phyloP scores from a whole-genome alignment of 2,329 filamentous ascomycete genomes.

The Stemphylium beticola region DNA sequence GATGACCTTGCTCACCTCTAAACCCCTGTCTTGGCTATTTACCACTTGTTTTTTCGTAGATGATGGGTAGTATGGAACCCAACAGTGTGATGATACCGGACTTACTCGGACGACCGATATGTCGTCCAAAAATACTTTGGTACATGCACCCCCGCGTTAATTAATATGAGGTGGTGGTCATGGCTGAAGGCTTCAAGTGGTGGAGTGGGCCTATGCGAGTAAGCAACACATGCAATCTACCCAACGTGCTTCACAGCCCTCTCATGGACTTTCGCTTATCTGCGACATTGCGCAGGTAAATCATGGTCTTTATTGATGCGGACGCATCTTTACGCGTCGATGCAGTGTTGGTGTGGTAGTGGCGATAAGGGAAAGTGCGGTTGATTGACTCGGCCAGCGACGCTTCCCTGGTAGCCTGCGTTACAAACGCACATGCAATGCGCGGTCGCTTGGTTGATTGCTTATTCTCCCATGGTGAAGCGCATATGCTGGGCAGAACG shows the following conservation, averaged over 20 bases:
- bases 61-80: background rate
- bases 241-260: background rate
- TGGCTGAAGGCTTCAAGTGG: background rate
- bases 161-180: conserved; percentile 2
- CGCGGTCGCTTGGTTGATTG: conserved; percentile 12
- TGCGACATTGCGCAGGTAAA: conserved; percentile 9
- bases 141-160: conserved; percentile 5
- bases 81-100: background rate
- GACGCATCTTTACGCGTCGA: conserved; percentile 5
- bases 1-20: background rate
- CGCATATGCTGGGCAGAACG: background rate
- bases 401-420: background rate
- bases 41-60: background rate
- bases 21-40: too few relatives aligned
- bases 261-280: background rate
- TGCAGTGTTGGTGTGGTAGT: background rate
- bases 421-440: conserved; percentile 10
- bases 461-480: conserved; percentile 3
- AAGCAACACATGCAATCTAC: background rate
- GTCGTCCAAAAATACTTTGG: conserved; percentile 8
- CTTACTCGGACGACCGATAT: background rate
- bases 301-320: conserved; percentile 7
- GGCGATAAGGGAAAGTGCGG: conserved; percentile 7
- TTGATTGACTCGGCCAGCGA: conserved; percentile 1
- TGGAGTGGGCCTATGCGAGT: background rate